These are phyloP conservation scores for Fulvia fulva DNA, from an alignment of 2,329 filamentous ascomycete species.

Conservation along the genomic window DNA sequence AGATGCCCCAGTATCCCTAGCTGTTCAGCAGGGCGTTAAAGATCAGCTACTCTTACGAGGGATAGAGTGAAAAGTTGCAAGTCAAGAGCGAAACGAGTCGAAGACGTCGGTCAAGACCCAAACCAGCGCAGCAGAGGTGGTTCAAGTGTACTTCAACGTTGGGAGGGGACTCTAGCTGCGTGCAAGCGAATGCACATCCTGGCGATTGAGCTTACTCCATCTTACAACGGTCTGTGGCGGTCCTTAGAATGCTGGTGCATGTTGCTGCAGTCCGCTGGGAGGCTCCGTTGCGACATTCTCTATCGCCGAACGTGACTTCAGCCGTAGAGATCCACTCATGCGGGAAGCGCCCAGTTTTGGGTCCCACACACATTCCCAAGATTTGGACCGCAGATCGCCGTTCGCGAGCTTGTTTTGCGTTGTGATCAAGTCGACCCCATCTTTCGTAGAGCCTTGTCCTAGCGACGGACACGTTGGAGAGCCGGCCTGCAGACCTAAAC, in stretches of 20 bases:
- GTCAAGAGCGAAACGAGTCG: constrained; percentile 1
- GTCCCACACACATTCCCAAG: neutral
- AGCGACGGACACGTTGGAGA: constrained; percentile 10
- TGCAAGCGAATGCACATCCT: neutral
- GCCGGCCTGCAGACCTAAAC: neutral
- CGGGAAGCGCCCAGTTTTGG: neutral
- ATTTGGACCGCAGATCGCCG: constrained; percentile 7
- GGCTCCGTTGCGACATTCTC: neutral
- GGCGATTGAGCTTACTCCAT: neutral
- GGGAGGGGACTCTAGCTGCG: neutral
- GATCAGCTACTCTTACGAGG: constrained; percentile 1
- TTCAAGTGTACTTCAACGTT: neutral
- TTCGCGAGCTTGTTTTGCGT: constrained; percentile 1
- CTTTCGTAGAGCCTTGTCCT: constrained; percentile 4
- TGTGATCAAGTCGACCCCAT: neutral
- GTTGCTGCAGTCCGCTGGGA: neutral
- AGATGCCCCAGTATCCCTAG: neutral
- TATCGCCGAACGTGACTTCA: neutral
- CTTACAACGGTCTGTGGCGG: neutral
- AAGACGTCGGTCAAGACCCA: neutral
- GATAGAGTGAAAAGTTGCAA: neutral
- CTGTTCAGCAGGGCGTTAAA: too few relatives aligned
- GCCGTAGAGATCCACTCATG: neutral
- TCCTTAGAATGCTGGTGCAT: neutral
- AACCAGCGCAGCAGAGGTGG: neutral